Conservation (phyloP, 768 basidiomycete genomes). For the Albatrellus ellisii region DNA sequence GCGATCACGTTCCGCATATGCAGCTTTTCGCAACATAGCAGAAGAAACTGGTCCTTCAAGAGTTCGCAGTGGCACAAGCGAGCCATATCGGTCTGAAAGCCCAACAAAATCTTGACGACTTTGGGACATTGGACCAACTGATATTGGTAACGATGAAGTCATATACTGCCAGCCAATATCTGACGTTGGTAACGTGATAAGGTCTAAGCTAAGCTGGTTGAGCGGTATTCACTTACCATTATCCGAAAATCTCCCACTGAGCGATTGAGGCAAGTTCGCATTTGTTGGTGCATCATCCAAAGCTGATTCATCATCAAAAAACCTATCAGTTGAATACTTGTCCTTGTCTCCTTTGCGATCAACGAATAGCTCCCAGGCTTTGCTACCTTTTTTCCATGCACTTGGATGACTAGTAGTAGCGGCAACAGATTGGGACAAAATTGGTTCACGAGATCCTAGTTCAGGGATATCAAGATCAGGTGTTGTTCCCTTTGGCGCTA, state of each 20-base stretch:
- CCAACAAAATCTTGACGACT: too few relatives aligned
- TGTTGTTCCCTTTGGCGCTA: background rate
- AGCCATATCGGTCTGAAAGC: slow-evolving; percentile 25
- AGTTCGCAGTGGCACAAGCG: slow-evolving; percentile 17
- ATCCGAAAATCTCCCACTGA: background rate
- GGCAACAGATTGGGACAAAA: slow-evolving; percentile 50
- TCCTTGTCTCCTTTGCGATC: slow-evolving; percentile 19
- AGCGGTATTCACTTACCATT: background rate
- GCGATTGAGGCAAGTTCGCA: background rate
- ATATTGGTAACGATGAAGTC: slow-evolving; percentile 49
- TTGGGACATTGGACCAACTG: slow-evolving; percentile 30
- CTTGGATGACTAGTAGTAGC: slow-evolving; percentile 60
- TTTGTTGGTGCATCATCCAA: too few relatives aligned
- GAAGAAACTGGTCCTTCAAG: slow-evolving; percentile 24
- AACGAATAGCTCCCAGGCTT: slow-evolving; percentile 51
- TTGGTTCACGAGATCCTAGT: slow-evolving; percentile 35
- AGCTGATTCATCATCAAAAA: too few relatives aligned
- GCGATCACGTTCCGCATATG: slow-evolving; percentile 59
- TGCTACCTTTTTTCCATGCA: slow-evolving; percentile 53
- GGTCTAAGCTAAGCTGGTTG: too few relatives aligned
- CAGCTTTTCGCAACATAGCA: slow-evolving; percentile 39
- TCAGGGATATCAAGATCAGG: slow-evolving; percentile 11
- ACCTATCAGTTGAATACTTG: slow-evolving; percentile 17
- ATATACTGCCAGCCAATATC: too few relatives aligned
- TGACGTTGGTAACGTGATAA: too few relatives aligned